Evolutionary conservation across 2,329 filamentous ascomycete species (phyloP), one percentile per base, ranked within the genome.

Genomic region (Orbilia quercus): DNA sequence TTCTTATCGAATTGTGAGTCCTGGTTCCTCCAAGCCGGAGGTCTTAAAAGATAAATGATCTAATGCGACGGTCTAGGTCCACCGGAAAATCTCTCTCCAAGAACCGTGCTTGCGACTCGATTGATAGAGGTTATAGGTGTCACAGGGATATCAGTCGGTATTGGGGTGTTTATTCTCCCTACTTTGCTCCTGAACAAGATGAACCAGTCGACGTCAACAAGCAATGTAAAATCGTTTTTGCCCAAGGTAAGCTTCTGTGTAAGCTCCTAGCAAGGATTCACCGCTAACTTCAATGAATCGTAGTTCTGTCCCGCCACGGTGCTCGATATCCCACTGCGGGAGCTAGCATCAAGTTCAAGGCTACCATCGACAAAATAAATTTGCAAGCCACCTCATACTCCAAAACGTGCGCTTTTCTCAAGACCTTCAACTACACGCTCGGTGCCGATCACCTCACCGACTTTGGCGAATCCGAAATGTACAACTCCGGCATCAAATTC

Each of bases 161-260:
- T 63, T 96, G 92, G 91, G 93, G 92, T 64, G 92, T 94, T 80
- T 96, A 96, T 80, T 90, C 91, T 16, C 91, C 92, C 1, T 96
- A 88, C 82, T 96, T 91, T 81, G 85, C 89, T 0, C 89, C 93
- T 0, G 48, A 60, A 14, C 18, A 45, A 85, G 0, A 83, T 86
- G 20, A 28, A 1, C 86, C 91, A 57, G 82, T 87, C 14, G 82
- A 83, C 6, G 82, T 90, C 0, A 92, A 92, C 0, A 76, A 82
- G 0, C 84, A 83, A n/a, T 97, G 93, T 81, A 82, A 85, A 11
- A 82, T 94, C 76, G 94, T 89, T 1, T 94, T 96, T 80, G 93
- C 86, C 0, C 90, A 93, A 42, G 20, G 67, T 72, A 62, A 28
- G 23, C 1, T n/a, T n/a, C n/a, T n/a, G n/a, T n/a, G n/a, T n/a